Base-by-base conservation (phyloP, 1,284 basidiomycete species). In the Porodaedalea pini region DNA sequence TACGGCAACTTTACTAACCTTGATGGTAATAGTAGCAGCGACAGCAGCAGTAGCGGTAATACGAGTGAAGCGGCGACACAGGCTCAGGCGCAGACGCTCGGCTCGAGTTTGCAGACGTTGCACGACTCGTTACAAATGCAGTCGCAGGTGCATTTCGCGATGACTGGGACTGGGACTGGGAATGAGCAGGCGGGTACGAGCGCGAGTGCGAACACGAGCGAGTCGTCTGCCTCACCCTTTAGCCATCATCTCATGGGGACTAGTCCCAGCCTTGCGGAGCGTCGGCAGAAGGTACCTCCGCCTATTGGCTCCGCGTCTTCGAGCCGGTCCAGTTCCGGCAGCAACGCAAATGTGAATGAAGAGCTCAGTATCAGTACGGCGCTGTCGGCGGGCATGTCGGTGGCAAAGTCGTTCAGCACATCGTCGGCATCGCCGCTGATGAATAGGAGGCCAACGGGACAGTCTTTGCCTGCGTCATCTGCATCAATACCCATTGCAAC, bases 261-360 rank as follows among this genome's bases (percentile, higher is more conserved):
- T 10, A 44, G 40, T 17, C 39, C 55, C 3, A 51, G 37, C 21
- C 47, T 57, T 40, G 49, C 49, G 29, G 55, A 57, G 27, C 34
- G 55, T 23, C 34, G 55, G 19, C 55, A 57, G 31, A 54, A 44
- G 29, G 19, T 54, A 1, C 48, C 48, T 25, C 45, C 48, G 7
- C 55, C 55, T 17, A 43, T 57, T 49, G 48, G 41, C 7, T 43
- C 48, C 21, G 48, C 39, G 13, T 19, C 49, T n/a, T 43, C 49
- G 4, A 53, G 50, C 36, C 56, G 56, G 15, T 51, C 40, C 17
- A 27, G 53, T 10, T 36, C 49, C n/a, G 31, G 25, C 31, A 27
- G 23, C 17, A 31, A 7, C 23, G 32, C 19, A 27, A 51, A 39
- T 36, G 32, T 4, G n/a, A n/a, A n/a, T 19, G 49, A 51, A 51